These are phyloP conservation scores for Cytospora chrysosperma DNA, from an alignment of 2,329 filamentous ascomycete genomes.

Conservation along the genomic window DNA sequence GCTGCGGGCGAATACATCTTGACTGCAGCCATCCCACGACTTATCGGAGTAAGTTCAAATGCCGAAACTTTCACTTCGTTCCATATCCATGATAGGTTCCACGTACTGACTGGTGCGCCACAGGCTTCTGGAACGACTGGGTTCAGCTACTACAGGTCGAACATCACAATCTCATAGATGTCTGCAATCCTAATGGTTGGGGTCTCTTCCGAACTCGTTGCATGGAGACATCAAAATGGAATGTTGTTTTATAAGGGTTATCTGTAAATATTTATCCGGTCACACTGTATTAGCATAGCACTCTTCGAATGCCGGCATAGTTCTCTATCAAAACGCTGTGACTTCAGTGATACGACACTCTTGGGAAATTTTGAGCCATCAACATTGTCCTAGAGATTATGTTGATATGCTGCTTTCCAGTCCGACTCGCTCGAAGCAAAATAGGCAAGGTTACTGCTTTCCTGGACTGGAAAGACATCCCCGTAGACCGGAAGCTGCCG, in stretches of 20 bases:
- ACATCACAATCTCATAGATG: slow-evolving; percentile 12
- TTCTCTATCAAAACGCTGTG: no score
- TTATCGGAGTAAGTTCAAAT: slow-evolving; percentile 13
- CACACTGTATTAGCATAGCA: no score
- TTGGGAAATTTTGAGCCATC: no score
- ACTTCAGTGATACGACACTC: no score
- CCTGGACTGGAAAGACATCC: no score
- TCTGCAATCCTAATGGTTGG: neutral
- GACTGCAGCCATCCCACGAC: slow-evolving; percentile 14
- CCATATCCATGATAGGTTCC: no score
- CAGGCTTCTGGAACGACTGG: slow-evolving; percentile 10
- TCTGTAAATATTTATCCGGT: neutral
- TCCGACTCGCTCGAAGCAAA: no score
- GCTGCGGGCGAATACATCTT: slow-evolving; percentile 14
- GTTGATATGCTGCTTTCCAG: no score
- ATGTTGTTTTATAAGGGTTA: neutral
- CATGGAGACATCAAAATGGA: neutral
- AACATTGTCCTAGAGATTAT: no score
- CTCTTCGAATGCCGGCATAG: no score
- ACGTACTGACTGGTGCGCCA: neutral
- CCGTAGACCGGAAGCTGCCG: no score
- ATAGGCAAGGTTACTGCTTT: no score
- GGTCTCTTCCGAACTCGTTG: neutral
- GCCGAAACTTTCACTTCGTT: neutral
- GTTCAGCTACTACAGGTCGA: slow-evolving; percentile 6